phyloP scores from a whole-genome alignment of 306 rosid species.

The Dalbergia oliveri region DNA sequence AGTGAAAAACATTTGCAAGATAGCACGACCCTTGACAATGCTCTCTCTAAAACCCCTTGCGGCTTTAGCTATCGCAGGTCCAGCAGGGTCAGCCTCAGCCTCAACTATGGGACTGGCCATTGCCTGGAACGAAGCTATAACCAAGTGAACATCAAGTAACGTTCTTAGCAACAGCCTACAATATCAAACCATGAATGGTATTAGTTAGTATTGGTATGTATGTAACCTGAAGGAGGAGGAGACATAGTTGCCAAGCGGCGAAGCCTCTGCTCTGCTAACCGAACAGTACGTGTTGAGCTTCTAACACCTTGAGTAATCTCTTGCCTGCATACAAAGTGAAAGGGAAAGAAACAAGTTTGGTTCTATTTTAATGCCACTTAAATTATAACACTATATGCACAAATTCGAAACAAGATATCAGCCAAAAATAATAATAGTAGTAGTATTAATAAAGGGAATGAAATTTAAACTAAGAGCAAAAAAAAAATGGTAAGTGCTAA shows the following conservation, averaged over 20 bases:
- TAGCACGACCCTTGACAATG: slow-evolving; percentile 75
- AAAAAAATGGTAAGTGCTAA: slow-evolving; percentile 4
- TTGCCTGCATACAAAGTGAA: slow-evolving; percentile 63
- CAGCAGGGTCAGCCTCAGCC: slow-evolving; percentile 52
- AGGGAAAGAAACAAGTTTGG: not conserved
- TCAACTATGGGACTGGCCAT: slow-evolving; percentile 50
- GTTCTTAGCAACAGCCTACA: slow-evolving; percentile 27
- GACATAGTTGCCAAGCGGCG: slow-evolving; percentile 66
- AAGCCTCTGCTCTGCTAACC: slow-evolving; percentile 76
- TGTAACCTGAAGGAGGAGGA: slow-evolving; percentile 73
- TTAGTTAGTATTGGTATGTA: not conserved
- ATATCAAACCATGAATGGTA: slow-evolving; percentile 13
- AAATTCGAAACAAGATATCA: not conserved
- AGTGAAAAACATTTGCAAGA: slow-evolving; percentile 71
- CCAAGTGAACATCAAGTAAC: slow-evolving; percentile 63
- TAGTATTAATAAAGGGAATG: not conserved
- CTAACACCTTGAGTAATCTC: slow-evolving; percentile 85
- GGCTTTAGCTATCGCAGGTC: slow-evolving; percentile 65
- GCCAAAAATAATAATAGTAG: not conserved
- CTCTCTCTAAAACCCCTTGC: slow-evolving; percentile 74
- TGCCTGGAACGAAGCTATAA: slow-evolving; percentile 76
- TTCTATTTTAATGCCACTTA: not conserved
- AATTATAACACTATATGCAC: not conserved
- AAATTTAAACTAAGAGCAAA: not conserved
- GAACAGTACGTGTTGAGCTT: slow-evolving; percentile 82